Base-by-base conservation (phyloP, 1,284 basidiomycete genomes). In the Fomes fomentarius region DNA sequence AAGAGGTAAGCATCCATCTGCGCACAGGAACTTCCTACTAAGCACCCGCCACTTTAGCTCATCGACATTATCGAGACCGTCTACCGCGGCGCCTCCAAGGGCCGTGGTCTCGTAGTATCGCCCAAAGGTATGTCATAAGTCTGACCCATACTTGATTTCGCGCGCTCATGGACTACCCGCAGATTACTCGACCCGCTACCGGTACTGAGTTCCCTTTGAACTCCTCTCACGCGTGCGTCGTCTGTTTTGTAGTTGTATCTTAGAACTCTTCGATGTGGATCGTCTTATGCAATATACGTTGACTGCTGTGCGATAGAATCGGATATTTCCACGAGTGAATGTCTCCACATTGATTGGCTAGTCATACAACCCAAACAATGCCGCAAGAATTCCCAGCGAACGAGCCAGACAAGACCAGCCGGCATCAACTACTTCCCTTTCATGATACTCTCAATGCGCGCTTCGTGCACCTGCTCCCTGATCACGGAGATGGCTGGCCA, bases 1-100 rank as follows among this genome's bases (percentile, higher is more conserved):
- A 98, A 76, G 91, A 98, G 82, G 89, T 93, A 57, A 45, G 84
- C 66, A 10, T 22, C 10, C 7, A 24, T 14, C 9, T 19, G 10
- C 22, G 3, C 11, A 14, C 22, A 10, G 24, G n/a, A 22, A 4
- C n/a, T 1, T 5, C 8, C 4, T 46, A 3, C 4, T 24, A 10
- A 25, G 7, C 6, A n/a, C 1, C 14, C 4, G 3, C 17, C 7
- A 10, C 19, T 49, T 1, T 56, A 96, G 93, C 77, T 99, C 69
- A 96, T 99, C 67, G 97, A 99, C 71, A 96, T 99, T 63, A 89
- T 99, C 65, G 96, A 99, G 75, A 98, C 96, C 10, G 96, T 99
- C 7, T 99, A 98, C 73, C 87, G 97, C 59, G 96, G 96, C 24
- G 96, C 96, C 1, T 95, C 94, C 1, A 99, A 98, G 69, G 96